phyloP scores from a whole-genome alignment of 1,284 basidiomycete species.

The Ceratobasidium sp. region DNA sequence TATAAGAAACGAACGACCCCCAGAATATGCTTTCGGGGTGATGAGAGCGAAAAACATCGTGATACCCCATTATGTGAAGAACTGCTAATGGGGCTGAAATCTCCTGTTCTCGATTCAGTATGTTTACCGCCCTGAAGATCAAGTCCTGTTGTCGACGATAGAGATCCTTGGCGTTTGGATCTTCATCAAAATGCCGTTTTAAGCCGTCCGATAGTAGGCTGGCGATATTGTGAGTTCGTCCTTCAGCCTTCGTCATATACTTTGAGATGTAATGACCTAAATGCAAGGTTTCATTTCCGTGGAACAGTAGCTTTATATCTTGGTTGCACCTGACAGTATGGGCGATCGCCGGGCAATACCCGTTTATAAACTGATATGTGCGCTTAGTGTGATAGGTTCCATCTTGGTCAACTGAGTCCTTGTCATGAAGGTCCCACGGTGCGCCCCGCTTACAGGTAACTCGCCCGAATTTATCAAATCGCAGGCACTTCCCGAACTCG shows the following conservation, averaged over 20 bases:
- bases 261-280: constrained; percentile 42
- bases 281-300: constrained; percentile 25
- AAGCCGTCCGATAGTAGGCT: constrained; percentile 34
- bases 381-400: constrained; percentile 41
- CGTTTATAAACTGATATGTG: constrained; percentile 53
- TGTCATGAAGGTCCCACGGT: constrained; percentile 54
- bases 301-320: constrained; percentile 55
- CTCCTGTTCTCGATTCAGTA: background rate
- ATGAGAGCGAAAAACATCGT: background rate
- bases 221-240: constrained; percentile 52
- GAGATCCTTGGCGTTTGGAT: background rate
- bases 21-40: background rate
- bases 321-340: constrained; percentile 55
- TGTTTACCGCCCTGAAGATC: background rate
- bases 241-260: constrained; percentile 54
- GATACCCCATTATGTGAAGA: background rate
- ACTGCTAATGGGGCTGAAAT: background rate
- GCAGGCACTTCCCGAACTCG: constrained; percentile 51
- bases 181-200: background rate
- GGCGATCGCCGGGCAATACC: constrained; percentile 54
- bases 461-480: constrained; percentile 49
- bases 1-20: background rate
- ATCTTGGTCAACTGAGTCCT: constrained; percentile 51
- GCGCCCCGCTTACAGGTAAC: constrained; percentile 57
- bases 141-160: background rate